Evolutionary conservation across 352 stramenopile genomes (phyloP).

Genomic region (Phytophthora constricta): DNA sequence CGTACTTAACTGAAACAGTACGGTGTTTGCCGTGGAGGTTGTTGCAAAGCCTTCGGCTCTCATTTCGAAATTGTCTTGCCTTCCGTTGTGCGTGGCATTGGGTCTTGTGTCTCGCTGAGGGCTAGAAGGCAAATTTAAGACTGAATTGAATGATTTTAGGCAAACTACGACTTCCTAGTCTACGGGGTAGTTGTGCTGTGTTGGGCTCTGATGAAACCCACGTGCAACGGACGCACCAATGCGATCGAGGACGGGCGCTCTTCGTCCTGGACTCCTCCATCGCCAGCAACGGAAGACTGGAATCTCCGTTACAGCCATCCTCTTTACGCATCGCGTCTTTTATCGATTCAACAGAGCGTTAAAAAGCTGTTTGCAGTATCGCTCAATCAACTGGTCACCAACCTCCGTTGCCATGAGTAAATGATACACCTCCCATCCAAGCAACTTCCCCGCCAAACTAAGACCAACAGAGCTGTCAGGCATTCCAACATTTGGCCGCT

Average conservation of each 20-base stretch:
- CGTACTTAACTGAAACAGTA: slow-evolving; percentile 11
- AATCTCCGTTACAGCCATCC: too few relatives aligned
- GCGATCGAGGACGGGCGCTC: too few relatives aligned
- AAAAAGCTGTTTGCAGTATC: not conserved
- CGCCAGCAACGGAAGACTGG: too few relatives aligned
- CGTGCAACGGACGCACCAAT: too few relatives aligned
- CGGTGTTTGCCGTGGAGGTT: slow-evolving; percentile 6
- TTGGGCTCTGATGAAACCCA: too few relatives aligned
- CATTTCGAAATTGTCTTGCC: slow-evolving; percentile 18
- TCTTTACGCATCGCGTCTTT: not conserved
- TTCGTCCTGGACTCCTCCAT: too few relatives aligned
- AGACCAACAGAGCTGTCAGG: not conserved
- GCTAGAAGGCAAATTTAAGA: not conserved
- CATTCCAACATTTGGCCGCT: slow-evolving; percentile 11
- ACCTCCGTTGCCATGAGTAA: not conserved
- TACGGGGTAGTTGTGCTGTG: too few relatives aligned
- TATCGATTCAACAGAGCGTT: not conserved
- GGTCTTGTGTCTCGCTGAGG: not conserved
- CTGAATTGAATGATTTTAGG: not conserved
- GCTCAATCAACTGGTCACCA: not conserved
- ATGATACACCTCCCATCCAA: slow-evolving; percentile 30
- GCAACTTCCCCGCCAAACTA: slow-evolving; percentile 11
- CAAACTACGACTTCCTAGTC: not conserved
- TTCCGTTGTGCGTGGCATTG: not conserved
- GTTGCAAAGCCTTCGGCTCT: slow-evolving; percentile 11